Evolutionary conservation across 202 grass and related monocot genomes (phyloP).

Genomic region (Miscanthus sacchariflorus): DNA sequence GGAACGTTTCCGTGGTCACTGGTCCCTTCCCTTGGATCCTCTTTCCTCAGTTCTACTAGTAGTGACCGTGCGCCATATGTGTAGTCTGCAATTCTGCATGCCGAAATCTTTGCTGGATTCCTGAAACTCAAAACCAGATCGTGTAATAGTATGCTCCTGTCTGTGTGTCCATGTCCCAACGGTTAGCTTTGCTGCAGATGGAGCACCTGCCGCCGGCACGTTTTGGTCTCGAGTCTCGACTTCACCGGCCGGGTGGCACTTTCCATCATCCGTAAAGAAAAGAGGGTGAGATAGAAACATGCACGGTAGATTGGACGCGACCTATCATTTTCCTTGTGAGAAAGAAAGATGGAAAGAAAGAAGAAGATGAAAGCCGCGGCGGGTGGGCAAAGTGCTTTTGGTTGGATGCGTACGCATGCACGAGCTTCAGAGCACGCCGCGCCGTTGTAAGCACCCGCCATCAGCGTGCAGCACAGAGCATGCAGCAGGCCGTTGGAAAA

Average conservation of each 20-base stretch:
- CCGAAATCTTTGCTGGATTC: not conserved
- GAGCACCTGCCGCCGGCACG: not conserved
- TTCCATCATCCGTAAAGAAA: not conserved
- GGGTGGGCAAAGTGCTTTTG: not conserved
- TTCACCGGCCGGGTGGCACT: not conserved
- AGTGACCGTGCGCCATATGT: no score
- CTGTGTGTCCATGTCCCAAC: not conserved
- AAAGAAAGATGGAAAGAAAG: not conserved
- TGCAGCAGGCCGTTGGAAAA: not conserved
- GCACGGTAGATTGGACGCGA: not conserved
- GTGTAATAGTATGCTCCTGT: not conserved
- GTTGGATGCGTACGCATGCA: not conserved
- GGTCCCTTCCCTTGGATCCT: not conserved
- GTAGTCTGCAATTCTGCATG: not conserved
- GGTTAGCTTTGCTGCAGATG: not conserved
- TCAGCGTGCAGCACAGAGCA: not conserved
- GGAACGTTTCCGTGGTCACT: not conserved
- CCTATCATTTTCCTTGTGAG: not conserved
- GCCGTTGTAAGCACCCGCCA: not conserved
- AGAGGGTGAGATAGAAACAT: not conserved
- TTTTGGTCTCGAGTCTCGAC: not conserved
- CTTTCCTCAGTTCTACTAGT: no score
- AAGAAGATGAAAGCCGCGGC: not conserved
- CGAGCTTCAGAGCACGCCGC: not conserved
- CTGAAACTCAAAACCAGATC: not conserved